These are phyloP conservation scores for Sinapis alba DNA, from an alignment of 441 rosid species.

Conservation along the genomic window DNA sequence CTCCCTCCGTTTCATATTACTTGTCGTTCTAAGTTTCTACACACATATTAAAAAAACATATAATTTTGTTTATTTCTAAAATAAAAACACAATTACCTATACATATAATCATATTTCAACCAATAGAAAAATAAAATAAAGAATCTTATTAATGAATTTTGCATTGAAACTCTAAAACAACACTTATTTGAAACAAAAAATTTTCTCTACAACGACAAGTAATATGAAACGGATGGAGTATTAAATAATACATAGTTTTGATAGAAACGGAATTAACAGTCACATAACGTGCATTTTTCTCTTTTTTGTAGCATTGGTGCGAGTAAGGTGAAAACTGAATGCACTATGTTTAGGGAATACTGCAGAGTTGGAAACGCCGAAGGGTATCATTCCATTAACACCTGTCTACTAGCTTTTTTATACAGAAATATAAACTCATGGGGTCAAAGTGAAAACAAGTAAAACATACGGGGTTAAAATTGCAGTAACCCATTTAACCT, in stretches of 20 bases:
- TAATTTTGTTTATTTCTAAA: no score
- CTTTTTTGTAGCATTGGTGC: conserved; percentile 77
- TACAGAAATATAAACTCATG: background rate
- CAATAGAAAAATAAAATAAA: no score
- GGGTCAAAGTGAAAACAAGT: background rate
- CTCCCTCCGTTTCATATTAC: no score
- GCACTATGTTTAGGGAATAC: conserved; percentile 79
- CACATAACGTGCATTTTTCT: background rate
- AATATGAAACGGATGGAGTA: background rate
- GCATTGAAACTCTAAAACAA: no score
- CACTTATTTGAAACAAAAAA: no score
- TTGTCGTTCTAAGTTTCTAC: no score
- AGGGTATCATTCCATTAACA: conserved; percentile 55
- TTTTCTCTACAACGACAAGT: no score
- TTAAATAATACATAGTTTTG: background rate
- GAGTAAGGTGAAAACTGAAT: conserved; percentile 87
- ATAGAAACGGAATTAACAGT: background rate
- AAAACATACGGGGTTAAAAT: background rate
- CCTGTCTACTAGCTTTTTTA: background rate
- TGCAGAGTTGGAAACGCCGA: conserved; percentile 83
- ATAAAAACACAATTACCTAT: no score
- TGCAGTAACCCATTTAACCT: background rate
- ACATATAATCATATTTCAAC: no score
- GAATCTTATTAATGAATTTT: no score
- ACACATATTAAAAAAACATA: no score